Evolutionary conservation across 805 yeast species (phyloP).

Genomic region (Grigorovia humatica): DNA sequence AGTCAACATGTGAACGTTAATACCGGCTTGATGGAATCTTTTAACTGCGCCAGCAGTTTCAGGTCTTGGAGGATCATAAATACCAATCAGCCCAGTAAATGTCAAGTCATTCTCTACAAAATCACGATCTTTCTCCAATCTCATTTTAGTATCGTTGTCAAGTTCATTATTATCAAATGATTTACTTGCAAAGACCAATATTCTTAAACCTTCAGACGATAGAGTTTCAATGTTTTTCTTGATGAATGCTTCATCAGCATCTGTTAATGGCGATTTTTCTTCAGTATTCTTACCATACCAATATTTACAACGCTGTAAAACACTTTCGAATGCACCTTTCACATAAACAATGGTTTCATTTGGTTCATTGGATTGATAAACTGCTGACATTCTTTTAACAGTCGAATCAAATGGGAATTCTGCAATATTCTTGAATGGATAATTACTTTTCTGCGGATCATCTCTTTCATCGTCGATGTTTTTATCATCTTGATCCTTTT

Average conservation of each 20-base stretch:
- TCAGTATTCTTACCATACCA: slow-evolving; percentile 50
- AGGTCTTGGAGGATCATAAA: slow-evolving; percentile 96
- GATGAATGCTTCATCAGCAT: slow-evolving; percentile 37
- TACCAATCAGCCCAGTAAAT: slow-evolving; percentile 82
- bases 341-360: slow-evolving; percentile 48
- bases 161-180: slow-evolving; percentile 20
- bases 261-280: slow-evolving; percentile 40
- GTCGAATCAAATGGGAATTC: slow-evolving; percentile 82
- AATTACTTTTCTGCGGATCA: slow-evolving; percentile 26
- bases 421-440: slow-evolving; percentile 42
- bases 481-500: slow-evolving; percentile 7
- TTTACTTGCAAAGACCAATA: slow-evolving; percentile 61
- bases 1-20: slow-evolving; percentile 95
- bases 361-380: slow-evolving; percentile 43
- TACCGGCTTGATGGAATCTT: slow-evolving; percentile 79
- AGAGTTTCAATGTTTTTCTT: slow-evolving; percentile 47
- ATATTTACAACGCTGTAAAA: slow-evolving; percentile 49
- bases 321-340: slow-evolving; percentile 84
- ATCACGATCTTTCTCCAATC: slow-evolving; percentile 19
- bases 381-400: slow-evolving; percentile 82
- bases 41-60: slow-evolving; percentile 69
- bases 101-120: slow-evolving; percentile 49
- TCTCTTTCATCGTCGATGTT: slow-evolving; percentile 13
- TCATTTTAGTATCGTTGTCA: slow-evolving; percentile 19
- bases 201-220: slow-evolving; percentile 79